Base-by-base conservation (phyloP, 148 eudicot species). In the Vaccinium darrowii region DNA sequence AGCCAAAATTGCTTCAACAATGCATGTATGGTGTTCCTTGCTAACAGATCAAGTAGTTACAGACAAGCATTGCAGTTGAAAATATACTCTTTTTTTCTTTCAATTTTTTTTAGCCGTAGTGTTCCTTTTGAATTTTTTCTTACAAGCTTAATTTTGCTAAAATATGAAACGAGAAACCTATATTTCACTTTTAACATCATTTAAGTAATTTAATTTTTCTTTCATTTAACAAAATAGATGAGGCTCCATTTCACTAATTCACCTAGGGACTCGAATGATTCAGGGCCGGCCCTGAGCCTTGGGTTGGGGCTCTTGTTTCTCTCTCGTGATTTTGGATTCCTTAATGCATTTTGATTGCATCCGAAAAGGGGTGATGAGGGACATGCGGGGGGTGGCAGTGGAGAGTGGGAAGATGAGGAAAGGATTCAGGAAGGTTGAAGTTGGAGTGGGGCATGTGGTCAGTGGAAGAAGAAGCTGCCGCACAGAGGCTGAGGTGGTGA, bases 401-500 rank as follows among this genome's bases (percentile, higher is more conserved):
- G 57, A 54, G 33, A 69, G 74, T 69, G 74, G 74, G 74, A 65
- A 19, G 65, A 19, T 5, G 65, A 19, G n/a, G 8, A 8, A n/a
- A 62, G 23, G 67, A 62, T 62, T 62, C 67, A 62, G 25, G 67
- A 62, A 62, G 25, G 27, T 62, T 62, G 25, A 62, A 62, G 67
- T 62, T 62, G 67, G 67, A 62, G 27, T 62, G 67, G 67, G 12
- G 30, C 27, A n/a, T n/a, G 27, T 63, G 30, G 69, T 63, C 27
- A 23, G 27, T 63, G 69, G 69, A 63, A 63, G 69, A 63, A 63
- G 69, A n/a, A n/a, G 69, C 69, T 63, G 69, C 69, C 13, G 12
- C 36, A 65, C 33, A 30, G 74, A 69, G 74, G 43, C 74, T 69
- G 74, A 69, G 74, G 39, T 30, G 74, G 74, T 65, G 36, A 67